Evolutionary conservation across 2,329 filamentous ascomycete genomes (phyloP), one percentile per base, ranked within the genome.

Genomic region (Xenoacremonium recifei): DNA sequence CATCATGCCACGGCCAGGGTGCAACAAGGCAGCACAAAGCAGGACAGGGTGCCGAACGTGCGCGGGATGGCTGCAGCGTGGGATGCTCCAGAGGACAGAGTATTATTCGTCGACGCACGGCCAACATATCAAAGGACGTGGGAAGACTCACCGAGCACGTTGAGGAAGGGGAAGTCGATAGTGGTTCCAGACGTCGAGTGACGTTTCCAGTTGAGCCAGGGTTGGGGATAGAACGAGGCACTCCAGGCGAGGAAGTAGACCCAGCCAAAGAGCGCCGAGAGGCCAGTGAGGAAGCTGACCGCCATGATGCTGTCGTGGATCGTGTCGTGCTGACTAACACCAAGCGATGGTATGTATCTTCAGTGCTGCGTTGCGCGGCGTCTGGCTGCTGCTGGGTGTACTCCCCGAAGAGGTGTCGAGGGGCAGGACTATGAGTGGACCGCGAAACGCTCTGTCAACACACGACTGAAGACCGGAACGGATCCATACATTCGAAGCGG

Each of bases 201-300:
- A 40, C 89, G 84, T 21, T 73, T 73, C 63, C 76, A 85, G 73
- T 96, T 97, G 49, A 89, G 77, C 47, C 95, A 68, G 6, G 87
- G 82, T 63, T 97, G 93, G 2, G 92, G 91, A 64, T 97, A 97
- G 70, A 96, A 97, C 13, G 89, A 95, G 13, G 84, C 69, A 11
- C 87, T 92, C 92, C 92, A 93, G 65, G 79, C 82, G 36, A 83
- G 50, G 50, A 80, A 84, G 67, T 91, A 91, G 59, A 84, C 68
- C 85, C 87, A 90, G 64, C 87, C 87, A 54, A 87, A 79, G 21
- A 85, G 59, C 59, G 71, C 76, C 37, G 77, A 82, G 15, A 80
- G 40, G 43, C 73, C 54, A 21, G 62, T 53, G 44, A 82, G 72
- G 49, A 79, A 69, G 39, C 60, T 58, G 48, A 51, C 47, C 31